Percentiles rank a stretch among this genome's conserved stretches.
phyloP scores from a whole-genome alignment of 2,329 filamentous ascomycete species.

The Lasiodiplodia citricola region DNA sequence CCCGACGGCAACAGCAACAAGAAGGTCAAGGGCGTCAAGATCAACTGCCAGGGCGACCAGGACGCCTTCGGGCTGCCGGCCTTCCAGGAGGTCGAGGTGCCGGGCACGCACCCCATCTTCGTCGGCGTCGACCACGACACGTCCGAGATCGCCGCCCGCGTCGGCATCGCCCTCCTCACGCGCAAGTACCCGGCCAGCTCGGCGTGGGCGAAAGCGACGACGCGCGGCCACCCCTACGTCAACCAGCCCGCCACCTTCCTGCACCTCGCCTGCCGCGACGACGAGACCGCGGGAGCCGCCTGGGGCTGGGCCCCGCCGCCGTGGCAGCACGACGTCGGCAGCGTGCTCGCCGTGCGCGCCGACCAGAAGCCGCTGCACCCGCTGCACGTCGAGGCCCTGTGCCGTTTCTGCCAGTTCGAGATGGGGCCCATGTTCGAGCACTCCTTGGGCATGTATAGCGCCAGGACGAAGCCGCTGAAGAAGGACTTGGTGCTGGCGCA shows the following conservation, averaged over 20 bases:
- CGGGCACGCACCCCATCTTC: conserved; percentile 6
- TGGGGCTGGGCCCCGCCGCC: neutral
- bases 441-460: neutral
- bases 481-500: neutral
- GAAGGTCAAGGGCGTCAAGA: neutral
- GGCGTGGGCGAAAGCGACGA: neutral
- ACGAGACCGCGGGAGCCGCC: neutral
- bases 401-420: conserved; percentile 5
- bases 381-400: conserved; percentile 2
- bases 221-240: neutral
- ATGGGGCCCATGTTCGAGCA: neutral
- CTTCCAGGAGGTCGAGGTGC: neutral
- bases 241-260: conserved; percentile 2
- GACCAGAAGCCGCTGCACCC: conserved; percentile 10
- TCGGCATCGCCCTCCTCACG: conserved; percentile 1
- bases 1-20: neutral
- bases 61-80: neutral
- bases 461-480: neutral
- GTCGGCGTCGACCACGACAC: neutral
- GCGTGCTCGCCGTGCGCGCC: conserved; percentile 1
- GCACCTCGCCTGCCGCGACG: conserved; percentile 3
- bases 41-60: conserved; percentile 3
- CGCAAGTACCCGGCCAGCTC: neutral
- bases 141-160: neutral
- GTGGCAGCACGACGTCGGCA: conserved; percentile 1